Conservation (phyloP, 2,329 filamentous ascomycete species). For the Curvularia hawaiiensis region DNA sequence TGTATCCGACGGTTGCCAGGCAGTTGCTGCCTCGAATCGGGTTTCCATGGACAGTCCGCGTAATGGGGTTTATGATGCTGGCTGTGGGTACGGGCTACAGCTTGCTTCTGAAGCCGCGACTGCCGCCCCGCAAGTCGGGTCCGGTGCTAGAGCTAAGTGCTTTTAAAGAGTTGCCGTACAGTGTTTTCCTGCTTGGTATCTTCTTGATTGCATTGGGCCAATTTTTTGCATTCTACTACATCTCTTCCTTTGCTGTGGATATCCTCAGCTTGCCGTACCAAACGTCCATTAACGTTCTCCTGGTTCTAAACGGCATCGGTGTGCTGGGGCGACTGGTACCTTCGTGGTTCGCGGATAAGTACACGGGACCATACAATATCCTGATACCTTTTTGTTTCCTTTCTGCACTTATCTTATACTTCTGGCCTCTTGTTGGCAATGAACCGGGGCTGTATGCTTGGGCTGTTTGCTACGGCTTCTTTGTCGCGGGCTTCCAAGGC, state of each 20-base stretch:
- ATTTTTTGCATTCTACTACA: slow-evolving; percentile 55
- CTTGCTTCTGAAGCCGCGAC: slow-evolving; percentile 48
- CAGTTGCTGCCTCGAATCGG: slow-evolving; percentile 64
- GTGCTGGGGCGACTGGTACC: slow-evolving; percentile 61
- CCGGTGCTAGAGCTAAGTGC: slow-evolving; percentile 50
- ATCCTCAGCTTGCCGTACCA: slow-evolving; percentile 55
- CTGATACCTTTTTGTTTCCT: slow-evolving; percentile 58
- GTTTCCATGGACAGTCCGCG: slow-evolving; percentile 68
- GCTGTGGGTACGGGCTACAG: slow-evolving; percentile 46
- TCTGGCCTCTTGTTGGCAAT: slow-evolving; percentile 60
- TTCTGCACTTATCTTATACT: slow-evolving; percentile 57
- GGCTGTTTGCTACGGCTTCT: slow-evolving; percentile 53
- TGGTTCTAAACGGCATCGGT: slow-evolving; percentile 63
- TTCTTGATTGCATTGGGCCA: slow-evolving; percentile 44
- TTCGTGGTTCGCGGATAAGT: slow-evolving; percentile 59
- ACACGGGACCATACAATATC: slow-evolving; percentile 61
- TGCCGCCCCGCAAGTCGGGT: slow-evolving; percentile 52
- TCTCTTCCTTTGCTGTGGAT: slow-evolving; percentile 48
- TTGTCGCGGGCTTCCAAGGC: slow-evolving; percentile 52
- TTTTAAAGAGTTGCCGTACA: slow-evolving; percentile 50
- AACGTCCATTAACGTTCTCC: slow-evolving; percentile 60
- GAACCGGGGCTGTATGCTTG: slow-evolving; percentile 50
- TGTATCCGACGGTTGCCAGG: slow-evolving; percentile 63
- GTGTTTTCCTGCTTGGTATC: slow-evolving; percentile 43
- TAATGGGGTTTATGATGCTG: slow-evolving; percentile 65